Percentiles rank a stretch among this genome's conserved stretches.
These are phyloP conservation scores for Murraya koenigii DNA, from an alignment of 345 rosid genomes.

Conservation along the genomic window DNA sequence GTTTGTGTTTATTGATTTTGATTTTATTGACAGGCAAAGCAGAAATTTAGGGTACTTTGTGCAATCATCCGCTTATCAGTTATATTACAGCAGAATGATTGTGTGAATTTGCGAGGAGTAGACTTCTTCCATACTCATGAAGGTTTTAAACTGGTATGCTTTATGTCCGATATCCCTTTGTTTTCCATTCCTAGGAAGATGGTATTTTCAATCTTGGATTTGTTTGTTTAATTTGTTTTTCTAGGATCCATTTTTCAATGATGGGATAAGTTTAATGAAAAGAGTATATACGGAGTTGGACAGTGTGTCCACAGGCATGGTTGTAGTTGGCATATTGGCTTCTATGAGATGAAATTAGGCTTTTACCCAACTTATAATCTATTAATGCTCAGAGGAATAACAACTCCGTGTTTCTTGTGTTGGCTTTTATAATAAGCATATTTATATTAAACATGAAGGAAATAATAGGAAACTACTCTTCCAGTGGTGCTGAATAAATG, in stretches of 20 bases:
- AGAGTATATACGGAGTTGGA: background rate
- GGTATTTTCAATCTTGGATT: background rate
- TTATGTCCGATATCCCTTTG: background rate
- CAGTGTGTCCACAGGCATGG: background rate
- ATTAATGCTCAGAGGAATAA: background rate
- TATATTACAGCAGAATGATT: constrained; percentile 41
- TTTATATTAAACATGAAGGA: background rate
- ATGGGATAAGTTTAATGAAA: background rate
- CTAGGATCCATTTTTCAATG: background rate
- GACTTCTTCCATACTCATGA: constrained; percentile 31
- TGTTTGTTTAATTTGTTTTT: background rate
- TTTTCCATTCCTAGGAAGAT: background rate
- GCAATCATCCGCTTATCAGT: constrained; percentile 48
- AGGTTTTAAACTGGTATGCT: constrained; percentile 53
- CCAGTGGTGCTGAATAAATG: background rate
- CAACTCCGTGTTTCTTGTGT: background rate
- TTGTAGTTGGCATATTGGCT: background rate
- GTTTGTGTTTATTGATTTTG: background rate
- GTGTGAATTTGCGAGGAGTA: constrained; percentile 33
- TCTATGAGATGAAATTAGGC: background rate
- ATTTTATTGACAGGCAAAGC: constrained; percentile 37
- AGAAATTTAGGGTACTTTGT: constrained; percentile 48
- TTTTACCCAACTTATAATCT: background rate
- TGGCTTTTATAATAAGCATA: background rate
- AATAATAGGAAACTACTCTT: background rate